Percentiles rank a stretch among this genome's conserved stretches.
Conservation (phyloP, 78 protist species). For the Goniomonas avonlea region DNA sequence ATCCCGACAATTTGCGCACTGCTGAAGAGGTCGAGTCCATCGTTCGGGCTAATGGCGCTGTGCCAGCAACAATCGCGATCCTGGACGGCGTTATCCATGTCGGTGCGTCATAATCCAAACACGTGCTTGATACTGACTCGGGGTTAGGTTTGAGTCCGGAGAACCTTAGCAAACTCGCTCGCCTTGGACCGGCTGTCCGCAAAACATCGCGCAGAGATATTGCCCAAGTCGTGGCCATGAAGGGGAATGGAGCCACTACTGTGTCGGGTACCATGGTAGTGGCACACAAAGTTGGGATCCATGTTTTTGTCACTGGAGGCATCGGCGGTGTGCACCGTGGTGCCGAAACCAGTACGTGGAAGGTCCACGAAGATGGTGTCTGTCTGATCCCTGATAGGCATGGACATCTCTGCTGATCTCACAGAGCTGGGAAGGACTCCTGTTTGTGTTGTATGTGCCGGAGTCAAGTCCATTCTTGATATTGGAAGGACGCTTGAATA, state of each 20-base stretch:
- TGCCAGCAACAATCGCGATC: slow-evolving; percentile 92
- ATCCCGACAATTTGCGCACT: neutral
- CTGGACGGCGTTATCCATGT: slow-evolving; percentile 53
- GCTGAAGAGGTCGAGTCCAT: slow-evolving; percentile 59
- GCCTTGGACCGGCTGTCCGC: slow-evolving; percentile 11
- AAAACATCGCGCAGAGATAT: slow-evolving; percentile 85
- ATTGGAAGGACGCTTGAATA: slow-evolving; percentile 69
- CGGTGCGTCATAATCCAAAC: slow-evolving; percentile 37
- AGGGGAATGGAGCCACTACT: slow-evolving; percentile 85
- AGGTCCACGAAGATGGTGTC: neutral
- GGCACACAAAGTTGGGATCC: slow-evolving; percentile 49
- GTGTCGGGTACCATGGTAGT: slow-evolving; percentile 86
- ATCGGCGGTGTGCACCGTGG: slow-evolving; percentile 91
- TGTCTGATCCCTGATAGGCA: neutral
- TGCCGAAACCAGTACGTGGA: neutral
- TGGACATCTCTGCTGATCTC: slow-evolving; percentile 94
- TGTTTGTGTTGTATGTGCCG: slow-evolving; percentile 91
- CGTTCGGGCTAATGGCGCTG: slow-evolving; percentile 76
- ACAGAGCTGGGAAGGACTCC: slow-evolving; percentile 84
- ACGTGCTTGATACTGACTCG: neutral
- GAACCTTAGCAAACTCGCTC: slow-evolving; percentile 1
- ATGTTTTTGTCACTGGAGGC: slow-evolving; percentile 93
- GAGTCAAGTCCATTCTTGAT: slow-evolving; percentile 92
- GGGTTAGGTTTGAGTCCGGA: neutral
- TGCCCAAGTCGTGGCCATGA: slow-evolving; percentile 45